Base-by-base conservation (phyloP, 2,329 filamentous ascomycete genomes). In the Alternaria incomplexa region DNA sequence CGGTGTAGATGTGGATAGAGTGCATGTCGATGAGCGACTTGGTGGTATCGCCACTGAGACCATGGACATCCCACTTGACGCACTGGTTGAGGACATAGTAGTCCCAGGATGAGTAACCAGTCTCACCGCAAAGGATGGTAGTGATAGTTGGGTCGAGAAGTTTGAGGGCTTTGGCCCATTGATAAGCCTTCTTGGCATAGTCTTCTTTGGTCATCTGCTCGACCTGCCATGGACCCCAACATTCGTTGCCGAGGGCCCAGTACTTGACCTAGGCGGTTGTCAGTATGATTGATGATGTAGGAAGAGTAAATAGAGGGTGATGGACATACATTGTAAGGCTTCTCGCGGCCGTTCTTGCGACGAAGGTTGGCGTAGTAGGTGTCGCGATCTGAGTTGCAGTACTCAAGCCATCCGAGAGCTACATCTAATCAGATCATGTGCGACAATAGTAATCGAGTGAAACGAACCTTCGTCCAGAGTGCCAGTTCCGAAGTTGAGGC, bases 321-420 rank as follows among this genome's bases (percentile, higher is more conserved):
- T n/a, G 7, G 30, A 61, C 66, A 13, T 74, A 86, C 87, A 62
- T 90, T 89, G 81, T 95, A 95, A 5, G 92, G 93, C 80, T 93
- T 87, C 59, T 90, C 85, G 30, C 87, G 89, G 11, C 92, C 92
- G 79, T 96, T 90, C 71, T 90, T 85, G 12, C 92, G 86, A 30
- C 93, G 88, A 53, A 94, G 83, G 75, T 95, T 94, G 65, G 92
- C 92, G 77, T 93, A 96, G 83, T 95, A 87, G 10, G 91, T 94
- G 79, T 94, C 87, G 58, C 85, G 84, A n/a, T 86, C 87, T 3
- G 89, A 89, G 81, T 96, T 96, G 83, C 93, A 96, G 83, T 96
- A 96, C 76, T 96, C 92, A 20, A 96, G 84, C 92, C 92, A 96
- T 11, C 85, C 91, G 30, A 95, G 84, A 36, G 87, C 86, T 87